phyloP scores from a whole-genome alignment of 192 early-diverging fungal species.

The Coemansia sp. region DNA sequence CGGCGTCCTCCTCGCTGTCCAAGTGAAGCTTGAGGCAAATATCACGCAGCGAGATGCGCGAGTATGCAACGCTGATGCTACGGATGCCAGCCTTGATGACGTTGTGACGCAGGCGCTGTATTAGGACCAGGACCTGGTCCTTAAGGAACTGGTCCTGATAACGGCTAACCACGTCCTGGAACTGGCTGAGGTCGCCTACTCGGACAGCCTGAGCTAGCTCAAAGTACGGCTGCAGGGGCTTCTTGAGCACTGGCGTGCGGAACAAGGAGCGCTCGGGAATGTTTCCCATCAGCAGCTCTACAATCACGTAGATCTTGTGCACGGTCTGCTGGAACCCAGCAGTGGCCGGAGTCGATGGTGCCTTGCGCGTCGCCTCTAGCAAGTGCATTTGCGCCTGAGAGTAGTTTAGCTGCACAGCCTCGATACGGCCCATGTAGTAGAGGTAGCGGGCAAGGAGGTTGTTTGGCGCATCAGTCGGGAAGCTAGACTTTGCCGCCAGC shows the following conservation, averaged over 20 bases:
- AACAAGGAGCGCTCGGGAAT: slow-evolving; percentile 96
- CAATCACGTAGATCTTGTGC: slow-evolving; percentile 95
- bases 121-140: slow-evolving; percentile 90
- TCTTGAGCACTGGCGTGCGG: slow-evolving; percentile 81
- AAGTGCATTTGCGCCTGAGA: slow-evolving; percentile 86
- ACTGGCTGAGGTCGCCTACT: slow-evolving; percentile 91
- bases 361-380: slow-evolving; percentile 95
- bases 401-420: slow-evolving; percentile 98
- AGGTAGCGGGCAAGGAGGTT: slow-evolving; percentile 93
- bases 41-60: slow-evolving; percentile 93
- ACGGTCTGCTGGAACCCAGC: slow-evolving; percentile 97
- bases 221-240: slow-evolving; percentile 89
- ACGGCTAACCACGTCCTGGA: slow-evolving; percentile 83
- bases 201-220: slow-evolving; percentile 97
- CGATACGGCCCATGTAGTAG: slow-evolving; percentile 96
- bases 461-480: slow-evolving; percentile 91
- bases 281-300: slow-evolving; percentile 98
- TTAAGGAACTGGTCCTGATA: slow-evolving; percentile 76
- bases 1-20: slow-evolving; percentile 98
- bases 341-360: slow-evolving; percentile 79
- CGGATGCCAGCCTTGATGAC: slow-evolving; percentile 99
- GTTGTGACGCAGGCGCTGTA: slow-evolving; percentile 96
- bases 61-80: slow-evolving; percentile 95
- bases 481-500: slow-evolving; percentile 87
- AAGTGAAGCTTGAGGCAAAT: slow-evolving; percentile 96